Conservation (phyloP, 2,329 filamentous ascomycete genomes). For the Leptographium flavum region DNA sequence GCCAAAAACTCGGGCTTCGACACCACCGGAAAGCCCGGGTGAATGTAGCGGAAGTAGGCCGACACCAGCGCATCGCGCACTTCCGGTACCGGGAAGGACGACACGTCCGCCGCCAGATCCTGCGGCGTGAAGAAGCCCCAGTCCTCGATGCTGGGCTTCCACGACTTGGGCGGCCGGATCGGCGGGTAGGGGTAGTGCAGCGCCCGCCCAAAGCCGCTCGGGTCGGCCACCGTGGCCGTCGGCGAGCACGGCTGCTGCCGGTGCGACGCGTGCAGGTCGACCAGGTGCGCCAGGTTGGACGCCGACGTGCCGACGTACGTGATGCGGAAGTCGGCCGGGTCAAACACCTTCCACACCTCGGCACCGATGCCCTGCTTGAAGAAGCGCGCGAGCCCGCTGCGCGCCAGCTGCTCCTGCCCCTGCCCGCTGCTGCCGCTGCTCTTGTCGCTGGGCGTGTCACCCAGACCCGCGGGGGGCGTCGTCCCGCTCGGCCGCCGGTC, state of each 20-base stretch:
- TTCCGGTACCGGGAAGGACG: conserved; percentile 9
- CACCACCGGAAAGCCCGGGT: conserved; percentile 17
- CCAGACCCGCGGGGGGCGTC: too few relatives aligned
- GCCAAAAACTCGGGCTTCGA: conserved; percentile 11
- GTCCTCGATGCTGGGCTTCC: conserved; percentile 8
- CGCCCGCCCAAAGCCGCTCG: neutral
- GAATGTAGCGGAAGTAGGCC: conserved; percentile 16
- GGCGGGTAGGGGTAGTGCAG: conserved; percentile 11
- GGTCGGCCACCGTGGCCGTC: neutral
- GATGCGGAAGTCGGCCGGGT: conserved; percentile 8
- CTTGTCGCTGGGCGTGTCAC: too few relatives aligned
- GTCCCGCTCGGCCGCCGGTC: too few relatives aligned
- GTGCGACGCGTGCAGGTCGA: conserved; percentile 1
- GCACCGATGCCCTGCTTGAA: conserved; percentile 9
- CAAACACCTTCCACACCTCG: conserved; percentile 8
- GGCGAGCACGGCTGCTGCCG: neutral
- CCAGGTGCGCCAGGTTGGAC: conserved; percentile 8
- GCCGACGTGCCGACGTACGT: conserved; percentile 10
- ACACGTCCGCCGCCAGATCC: conserved; percentile 8
- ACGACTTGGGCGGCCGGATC: conserved; percentile 9
- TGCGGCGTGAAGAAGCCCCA: neutral
- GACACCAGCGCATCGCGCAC: conserved; percentile 14
- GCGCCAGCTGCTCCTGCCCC: conserved; percentile 1
- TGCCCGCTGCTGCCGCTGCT: neutral
- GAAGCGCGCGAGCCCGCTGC: conserved; percentile 9